A percentile compares a stretch with the other conserved stretches of the same genome.
phyloP scores from a whole-genome alignment of 345 rosid species.

The Populus nigra region DNA sequence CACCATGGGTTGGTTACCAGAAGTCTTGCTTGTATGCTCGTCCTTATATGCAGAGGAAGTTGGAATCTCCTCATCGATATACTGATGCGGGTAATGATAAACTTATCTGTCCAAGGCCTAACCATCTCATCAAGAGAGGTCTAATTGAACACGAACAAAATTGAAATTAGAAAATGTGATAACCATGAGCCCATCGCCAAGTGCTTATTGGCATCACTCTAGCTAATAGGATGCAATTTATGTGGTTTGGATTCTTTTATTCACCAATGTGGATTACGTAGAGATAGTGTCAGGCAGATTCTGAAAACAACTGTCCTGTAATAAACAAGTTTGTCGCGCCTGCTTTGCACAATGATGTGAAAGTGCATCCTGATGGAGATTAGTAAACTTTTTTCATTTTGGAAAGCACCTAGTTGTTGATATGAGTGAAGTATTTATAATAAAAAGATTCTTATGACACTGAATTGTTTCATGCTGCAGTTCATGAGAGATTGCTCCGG shows the following conservation, averaged over 20 bases:
- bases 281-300: not conserved
- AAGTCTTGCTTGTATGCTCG: not conserved
- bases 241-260: not conserved
- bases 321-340: not conserved
- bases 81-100: not conserved
- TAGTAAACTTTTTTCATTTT: not conserved
- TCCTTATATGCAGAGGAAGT: not conserved
- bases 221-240: not conserved
- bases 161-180: not conserved
- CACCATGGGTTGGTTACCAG: not conserved
- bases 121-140: not conserved
- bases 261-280: not conserved
- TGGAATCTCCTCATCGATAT: not conserved
- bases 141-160: not conserved
- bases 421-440: not conserved
- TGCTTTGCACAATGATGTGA: not conserved
- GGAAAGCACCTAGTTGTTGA: slow-evolving; percentile 2
- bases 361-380: not conserved
- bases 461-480: slow-evolving; percentile 38
- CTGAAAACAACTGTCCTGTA: not conserved
- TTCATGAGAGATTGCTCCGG: slow-evolving; percentile 67
- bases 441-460: not conserved
- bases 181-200: not conserved
- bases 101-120: not conserved
- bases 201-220: not conserved